A percentile compares a stretch with the other conserved stretches of the same genome.
These are phyloP conservation scores for Tolypocladium album DNA, from an alignment of 2,329 filamentous ascomycete genomes.

Conservation along the genomic window DNA sequence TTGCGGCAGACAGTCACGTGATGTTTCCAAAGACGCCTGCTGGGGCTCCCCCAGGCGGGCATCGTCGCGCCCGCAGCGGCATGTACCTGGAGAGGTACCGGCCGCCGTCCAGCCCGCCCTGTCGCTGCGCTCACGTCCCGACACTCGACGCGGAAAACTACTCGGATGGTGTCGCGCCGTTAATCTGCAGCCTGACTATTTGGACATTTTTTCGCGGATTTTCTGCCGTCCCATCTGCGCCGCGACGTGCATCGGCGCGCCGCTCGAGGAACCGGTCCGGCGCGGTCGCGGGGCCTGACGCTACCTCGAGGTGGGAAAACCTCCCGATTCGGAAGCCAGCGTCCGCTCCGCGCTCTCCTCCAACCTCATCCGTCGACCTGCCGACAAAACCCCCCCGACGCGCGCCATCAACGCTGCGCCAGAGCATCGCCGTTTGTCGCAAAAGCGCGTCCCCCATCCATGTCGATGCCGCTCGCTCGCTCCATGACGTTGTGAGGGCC, in stretches of 20 bases:
- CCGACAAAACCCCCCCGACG: constrained; percentile 36
- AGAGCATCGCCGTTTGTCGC: constrained; percentile 27
- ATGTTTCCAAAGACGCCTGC: background rate
- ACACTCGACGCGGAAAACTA: background rate
- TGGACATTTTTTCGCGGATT: background rate
- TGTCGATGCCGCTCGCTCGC: constrained; percentile 38
- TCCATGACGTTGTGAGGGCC: constrained; percentile 37
- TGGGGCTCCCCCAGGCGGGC: background rate
- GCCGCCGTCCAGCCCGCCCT: background rate
- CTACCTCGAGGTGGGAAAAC: constrained; percentile 12
- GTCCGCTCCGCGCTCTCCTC: constrained; percentile 25
- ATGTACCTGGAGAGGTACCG: background rate
- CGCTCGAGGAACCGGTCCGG: background rate
- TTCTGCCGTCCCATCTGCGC: background rate
- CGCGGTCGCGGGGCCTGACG: background rate
- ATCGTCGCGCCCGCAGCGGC: background rate
- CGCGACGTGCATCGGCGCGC: background rate
- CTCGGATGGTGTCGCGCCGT: background rate
- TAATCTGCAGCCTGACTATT: background rate
- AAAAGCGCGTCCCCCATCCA: constrained; percentile 36
- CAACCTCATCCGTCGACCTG: constrained; percentile 46
- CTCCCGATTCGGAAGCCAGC: constrained; percentile 28
- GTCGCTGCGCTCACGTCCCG: background rate
- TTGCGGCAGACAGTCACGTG: background rate
- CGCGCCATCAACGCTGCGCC: constrained; percentile 41